Evolutionary conservation across 1,139 yeast species (phyloP).

Genomic region (Hemisphaericaspora xylofermentans): DNA sequence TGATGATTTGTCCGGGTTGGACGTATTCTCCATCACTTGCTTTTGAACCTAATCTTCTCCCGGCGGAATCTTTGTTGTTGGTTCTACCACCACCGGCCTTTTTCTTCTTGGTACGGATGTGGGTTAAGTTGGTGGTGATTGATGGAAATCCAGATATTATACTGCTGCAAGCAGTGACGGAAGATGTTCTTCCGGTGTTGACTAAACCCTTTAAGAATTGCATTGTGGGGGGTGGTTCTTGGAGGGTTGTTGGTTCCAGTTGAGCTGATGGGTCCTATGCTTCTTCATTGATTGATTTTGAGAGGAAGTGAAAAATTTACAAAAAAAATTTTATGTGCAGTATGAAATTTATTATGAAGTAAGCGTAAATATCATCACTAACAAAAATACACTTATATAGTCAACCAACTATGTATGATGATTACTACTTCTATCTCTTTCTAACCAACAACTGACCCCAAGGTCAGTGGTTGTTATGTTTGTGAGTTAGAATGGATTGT

Average conservation of each 20-base stretch:
- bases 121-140: constrained; percentile 20
- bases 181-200: neutral
- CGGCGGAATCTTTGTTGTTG: constrained; percentile 91
- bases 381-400: neutral
- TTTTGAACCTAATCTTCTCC: constrained; percentile 92
- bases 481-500: neutral
- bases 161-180: neutral
- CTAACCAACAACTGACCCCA: no score
- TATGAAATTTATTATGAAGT: neutral
- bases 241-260: neutral
- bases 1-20: constrained; percentile 81
- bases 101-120: constrained; percentile 88
- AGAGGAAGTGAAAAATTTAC: neutral
- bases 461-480: no score
- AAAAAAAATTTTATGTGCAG: neutral
- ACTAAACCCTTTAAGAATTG: neutral
- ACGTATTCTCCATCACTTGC: constrained; percentile 68
- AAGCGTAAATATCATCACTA: neutral
- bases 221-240: neutral
- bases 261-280: neutral
- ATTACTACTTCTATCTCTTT: no score
- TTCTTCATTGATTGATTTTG: neutral
- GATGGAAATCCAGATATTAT: neutral
- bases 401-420: no score
- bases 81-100: constrained; percentile 93